phyloP scores from a whole-genome alignment of 2,329 filamentous ascomycete species.

The Cyphellophora attinorum region DNA sequence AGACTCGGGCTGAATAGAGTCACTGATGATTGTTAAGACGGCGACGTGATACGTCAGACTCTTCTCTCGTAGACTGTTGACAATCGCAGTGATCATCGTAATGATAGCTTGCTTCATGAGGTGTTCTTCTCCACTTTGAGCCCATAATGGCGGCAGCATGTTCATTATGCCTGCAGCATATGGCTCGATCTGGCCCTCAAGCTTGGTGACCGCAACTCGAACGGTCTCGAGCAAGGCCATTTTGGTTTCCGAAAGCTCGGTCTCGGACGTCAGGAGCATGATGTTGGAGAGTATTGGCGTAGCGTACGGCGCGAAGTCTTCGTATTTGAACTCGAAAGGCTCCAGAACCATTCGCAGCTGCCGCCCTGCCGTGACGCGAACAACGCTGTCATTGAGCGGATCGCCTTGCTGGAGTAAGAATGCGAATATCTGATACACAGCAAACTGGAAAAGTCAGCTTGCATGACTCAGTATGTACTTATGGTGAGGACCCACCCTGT shows the following conservation, averaged over 20 bases:
- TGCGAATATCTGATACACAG: slow-evolving; percentile 82
- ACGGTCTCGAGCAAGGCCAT: slow-evolving; percentile 83
- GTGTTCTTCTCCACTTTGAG: slow-evolving; percentile 73
- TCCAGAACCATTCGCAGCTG: slow-evolving; percentile 74
- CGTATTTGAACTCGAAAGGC: slow-evolving; percentile 70
- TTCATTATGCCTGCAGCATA: slow-evolving; percentile 69
- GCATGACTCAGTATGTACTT: too few relatives aligned
- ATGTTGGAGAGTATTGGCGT: slow-evolving; percentile 62
- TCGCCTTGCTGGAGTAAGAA: slow-evolving; percentile 74
- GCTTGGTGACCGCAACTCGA: slow-evolving; percentile 65
- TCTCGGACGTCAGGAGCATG: slow-evolving; percentile 67
- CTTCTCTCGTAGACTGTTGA: slow-evolving; percentile 72
- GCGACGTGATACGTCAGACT: slow-evolving; percentile 70
- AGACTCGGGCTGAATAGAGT: slow-evolving; percentile 68
- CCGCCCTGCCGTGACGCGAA: slow-evolving; percentile 80
- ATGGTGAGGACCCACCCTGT: slow-evolving; percentile 33
- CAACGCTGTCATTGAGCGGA: slow-evolving; percentile 76
- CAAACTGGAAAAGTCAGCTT: slow-evolving; percentile 27
- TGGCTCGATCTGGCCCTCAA: slow-evolving; percentile 62
- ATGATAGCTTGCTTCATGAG: slow-evolving; percentile 91
- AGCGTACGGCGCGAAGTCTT: slow-evolving; percentile 68
- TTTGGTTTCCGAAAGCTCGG: slow-evolving; percentile 78
- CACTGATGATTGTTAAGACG: slow-evolving; percentile 72
- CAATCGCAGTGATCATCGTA: slow-evolving; percentile 71
- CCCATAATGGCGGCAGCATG: slow-evolving; percentile 74